Percentiles rank a stretch among this genome's conserved stretches.
These are phyloP conservation scores for Jaminaea rosea DNA, from an alignment of 1,284 basidiomycete species.

Conservation along the genomic window DNA sequence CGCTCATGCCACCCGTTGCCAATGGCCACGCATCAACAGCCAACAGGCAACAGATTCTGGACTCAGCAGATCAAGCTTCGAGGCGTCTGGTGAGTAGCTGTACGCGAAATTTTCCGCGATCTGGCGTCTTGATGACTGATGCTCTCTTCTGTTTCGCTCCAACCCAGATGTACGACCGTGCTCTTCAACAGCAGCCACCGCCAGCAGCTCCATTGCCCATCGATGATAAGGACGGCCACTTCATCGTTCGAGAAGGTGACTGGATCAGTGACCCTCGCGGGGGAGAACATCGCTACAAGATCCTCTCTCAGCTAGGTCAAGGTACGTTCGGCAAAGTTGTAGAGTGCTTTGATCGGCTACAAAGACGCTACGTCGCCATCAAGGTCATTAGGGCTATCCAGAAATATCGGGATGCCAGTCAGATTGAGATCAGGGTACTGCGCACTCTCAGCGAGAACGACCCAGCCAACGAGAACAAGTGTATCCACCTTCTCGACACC, in stretches of 20 bases:
- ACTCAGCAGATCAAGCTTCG: slow-evolving; percentile 1
- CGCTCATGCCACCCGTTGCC: not conserved
- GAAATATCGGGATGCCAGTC: slow-evolving; percentile 83
- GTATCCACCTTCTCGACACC: slow-evolving; percentile 87
- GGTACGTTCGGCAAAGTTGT: slow-evolving; percentile 99
- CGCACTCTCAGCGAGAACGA: slow-evolving; percentile 84
- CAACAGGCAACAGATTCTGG: not conserved
- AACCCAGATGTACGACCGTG: not conserved
- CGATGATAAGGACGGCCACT: slow-evolving; percentile 50
- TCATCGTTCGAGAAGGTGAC: slow-evolving; percentile 46
- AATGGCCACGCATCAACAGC: not conserved
- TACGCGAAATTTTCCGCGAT: too few relatives aligned
- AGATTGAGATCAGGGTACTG: slow-evolving; percentile 93
- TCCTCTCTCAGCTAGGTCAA: slow-evolving; percentile 81
- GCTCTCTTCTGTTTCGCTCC: not conserved
- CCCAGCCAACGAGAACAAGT: slow-evolving; percentile 83
- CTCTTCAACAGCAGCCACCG: not conserved
- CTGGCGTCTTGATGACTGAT: too few relatives aligned
- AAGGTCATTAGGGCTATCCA: slow-evolving; percentile 69
- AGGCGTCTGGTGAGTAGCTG: slow-evolving; percentile 4
- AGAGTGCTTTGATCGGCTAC: slow-evolving; percentile 72
- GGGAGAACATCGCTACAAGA: slow-evolving; percentile 49
- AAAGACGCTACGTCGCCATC: slow-evolving; percentile 70
- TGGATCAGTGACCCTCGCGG: slow-evolving; percentile 36
- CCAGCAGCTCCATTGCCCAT: slow-evolving; percentile 11